Conservation (phyloP, 371 early-diverging fungal genomes). For the Mucor indicus region DNA sequence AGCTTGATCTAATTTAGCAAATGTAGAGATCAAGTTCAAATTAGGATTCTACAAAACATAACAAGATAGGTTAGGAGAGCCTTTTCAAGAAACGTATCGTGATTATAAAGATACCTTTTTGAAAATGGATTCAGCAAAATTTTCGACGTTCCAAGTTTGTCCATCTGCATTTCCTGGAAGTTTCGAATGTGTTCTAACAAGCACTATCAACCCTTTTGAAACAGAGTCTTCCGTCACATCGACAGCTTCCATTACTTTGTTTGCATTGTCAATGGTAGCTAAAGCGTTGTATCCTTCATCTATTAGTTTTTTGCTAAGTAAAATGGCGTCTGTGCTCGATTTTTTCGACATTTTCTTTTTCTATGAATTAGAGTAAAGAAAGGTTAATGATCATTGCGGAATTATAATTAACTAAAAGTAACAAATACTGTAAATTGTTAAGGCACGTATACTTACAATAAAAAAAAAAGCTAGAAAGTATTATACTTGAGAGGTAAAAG, state of each 20-base stretch:
- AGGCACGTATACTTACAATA: no score
- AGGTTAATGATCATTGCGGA: background rate
- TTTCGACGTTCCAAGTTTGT: slow-evolving; percentile 32
- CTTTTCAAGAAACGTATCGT: background rate
- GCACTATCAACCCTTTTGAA: slow-evolving; percentile 30
- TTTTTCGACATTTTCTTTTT: slow-evolving; percentile 12
- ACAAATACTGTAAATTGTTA: no score
- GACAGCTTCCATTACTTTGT: slow-evolving; percentile 31
- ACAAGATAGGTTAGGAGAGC: background rate
- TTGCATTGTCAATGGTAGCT: slow-evolving; percentile 25
- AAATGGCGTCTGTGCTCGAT: slow-evolving; percentile 11
- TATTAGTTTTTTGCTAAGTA: slow-evolving; percentile 28
- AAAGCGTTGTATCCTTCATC: slow-evolving; percentile 29
- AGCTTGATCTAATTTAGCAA: slow-evolving; percentile 63
- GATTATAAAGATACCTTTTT: slow-evolving; percentile 21
- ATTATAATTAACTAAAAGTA: no score
- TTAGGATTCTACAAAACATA: slow-evolving; percentile 33
- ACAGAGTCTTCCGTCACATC: slow-evolving; percentile 28
- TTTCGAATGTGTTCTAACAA: slow-evolving; percentile 31
- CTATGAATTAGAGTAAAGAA: no score
- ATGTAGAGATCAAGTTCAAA: slow-evolving; percentile 62
- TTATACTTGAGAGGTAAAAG: no score
- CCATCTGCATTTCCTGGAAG: slow-evolving; percentile 24
- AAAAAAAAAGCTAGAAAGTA: no score
- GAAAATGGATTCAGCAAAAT: slow-evolving; percentile 31